A percentile compares a stretch with the other conserved stretches of the same genome.
Evolutionary conservation across 495 filamentous ascomycete species (phyloP).

Genomic region (Aspergillus ellipticus): DNA sequence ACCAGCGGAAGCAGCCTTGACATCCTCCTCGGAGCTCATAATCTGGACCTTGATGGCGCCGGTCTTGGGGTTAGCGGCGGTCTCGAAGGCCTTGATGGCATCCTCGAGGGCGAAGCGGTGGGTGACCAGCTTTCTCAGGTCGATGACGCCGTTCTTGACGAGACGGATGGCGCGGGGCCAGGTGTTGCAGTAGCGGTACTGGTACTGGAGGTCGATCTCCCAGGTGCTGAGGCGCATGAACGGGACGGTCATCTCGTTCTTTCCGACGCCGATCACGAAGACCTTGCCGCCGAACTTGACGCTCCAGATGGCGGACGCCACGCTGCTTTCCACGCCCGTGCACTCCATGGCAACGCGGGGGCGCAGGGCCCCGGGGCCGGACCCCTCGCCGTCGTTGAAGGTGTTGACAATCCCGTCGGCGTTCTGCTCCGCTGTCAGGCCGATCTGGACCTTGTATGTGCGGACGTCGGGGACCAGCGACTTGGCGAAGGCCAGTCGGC

Average conservation of each 20-base stretch:
- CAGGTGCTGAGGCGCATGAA: constrained; percentile 88
- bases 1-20: constrained; percentile 40
- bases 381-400: constrained; percentile 39
- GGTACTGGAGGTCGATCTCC: constrained; percentile 92
- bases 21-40: constrained; percentile 47
- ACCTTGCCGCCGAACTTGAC: constrained; percentile 92
- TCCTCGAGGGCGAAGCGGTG: constrained; percentile 84
- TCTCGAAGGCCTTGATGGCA: constrained; percentile 83
- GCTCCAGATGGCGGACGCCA: constrained; percentile 79
- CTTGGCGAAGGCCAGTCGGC: constrained; percentile 77
- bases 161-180: constrained; percentile 92
- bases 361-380: constrained; percentile 64
- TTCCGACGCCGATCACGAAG: constrained; percentile 88
- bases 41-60: constrained; percentile 97
- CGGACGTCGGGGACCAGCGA: constrained; percentile 66
- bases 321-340: constrained; percentile 86
- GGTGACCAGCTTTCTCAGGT: constrained; percentile 77
- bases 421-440: constrained; percentile 63
- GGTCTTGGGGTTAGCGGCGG: constrained; percentile 78
- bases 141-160: constrained; percentile 74
- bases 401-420: constrained; percentile 59
- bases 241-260: constrained; percentile 88
- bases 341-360: constrained; percentile 80
- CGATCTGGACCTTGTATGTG: constrained; percentile 72
- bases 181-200: constrained; percentile 93